Evolutionary conservation across 2,329 filamentous ascomycete genomes (phyloP), one percentile per base, ranked within the genome.

Genomic region (Aspergillus brunneoviolaceus): DNA sequence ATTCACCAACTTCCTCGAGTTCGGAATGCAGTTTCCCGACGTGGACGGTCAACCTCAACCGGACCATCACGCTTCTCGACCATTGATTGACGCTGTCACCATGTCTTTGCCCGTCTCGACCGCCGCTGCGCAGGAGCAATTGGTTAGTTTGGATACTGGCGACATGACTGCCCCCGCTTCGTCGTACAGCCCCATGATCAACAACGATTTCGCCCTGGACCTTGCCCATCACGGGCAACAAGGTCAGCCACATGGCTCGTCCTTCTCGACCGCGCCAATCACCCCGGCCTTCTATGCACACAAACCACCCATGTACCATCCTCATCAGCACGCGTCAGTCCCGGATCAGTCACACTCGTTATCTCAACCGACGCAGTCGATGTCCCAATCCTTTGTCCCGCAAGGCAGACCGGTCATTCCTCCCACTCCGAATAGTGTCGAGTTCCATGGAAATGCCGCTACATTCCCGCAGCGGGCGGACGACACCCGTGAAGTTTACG

Each of bases 1-100:
- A 57, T 82, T 82, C 65, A 76, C 79, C 59, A 80, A 77, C 59
- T 79, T 81, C 60, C 76, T 82, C 60, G 79, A 81, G 57, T 80
- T 81, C 68, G 77, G 77, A 60, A 76, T 79, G 66, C 77, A 77
- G 42, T 80, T 81, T 61, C 57, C 77, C 67, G 76, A 78, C 59
- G 67, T 79, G 54, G 74, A 78, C 51, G 68, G 70, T 70, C 71
- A 76, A 69, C 67, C 74, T 71, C 71, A 74, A 70, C 62, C 69
- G 61, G 70, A 74, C 66, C 68, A 69, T 61, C 67, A 75, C 50
- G 67, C 71, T 67, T 67, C 75, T 58, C 70, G 71, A 59, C 68
- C 69, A 50, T 60, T 72, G 55, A 69, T 72, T 55, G 67, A 70
- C 56, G 63, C 71, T 51, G 65, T 74, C 54, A 70, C 70, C 23